A percentile compares a stretch with the other conserved stretches of the same genome.
phyloP scores from a whole-genome alignment of 345 rosid species.

The Eutrema japonicum region DNA sequence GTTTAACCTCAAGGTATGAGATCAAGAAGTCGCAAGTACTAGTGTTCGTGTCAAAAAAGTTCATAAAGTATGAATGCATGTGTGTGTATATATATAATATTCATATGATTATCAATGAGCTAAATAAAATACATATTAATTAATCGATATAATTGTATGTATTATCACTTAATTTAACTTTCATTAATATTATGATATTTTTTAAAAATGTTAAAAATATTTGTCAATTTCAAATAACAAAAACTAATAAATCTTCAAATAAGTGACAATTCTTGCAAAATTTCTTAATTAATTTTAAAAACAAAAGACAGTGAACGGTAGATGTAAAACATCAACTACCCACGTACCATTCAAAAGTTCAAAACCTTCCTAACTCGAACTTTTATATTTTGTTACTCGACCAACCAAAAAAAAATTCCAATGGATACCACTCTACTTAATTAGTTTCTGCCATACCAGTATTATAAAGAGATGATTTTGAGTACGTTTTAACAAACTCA shows the following conservation, averaged over 20 bases:
- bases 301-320: neutral
- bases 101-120: neutral
- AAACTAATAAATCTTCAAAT: no score
- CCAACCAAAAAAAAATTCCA: neutral
- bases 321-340: conserved; percentile 33
- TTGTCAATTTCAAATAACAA: no score
- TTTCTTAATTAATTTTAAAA: neutral
- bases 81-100: no score
- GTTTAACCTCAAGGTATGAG: neutral
- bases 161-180: no score
- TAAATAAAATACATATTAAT: neutral
- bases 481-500: neutral
- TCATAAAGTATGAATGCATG: neutral
- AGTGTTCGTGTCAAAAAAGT: neutral
- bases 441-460: conserved; percentile 3
- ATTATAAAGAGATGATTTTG: neutral
- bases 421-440: conserved; percentile 6
- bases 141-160: neutral
- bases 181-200: no score
- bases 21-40: neutral
- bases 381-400: neutral
- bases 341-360: conserved; percentile 4
- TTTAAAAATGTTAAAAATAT: no score
- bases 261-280: no score
- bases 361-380: conserved; percentile 7